Evolutionary conservation across 306 rosid species (phyloP), one percentile per base, ranked within the genome.

Genomic region (Cicer judaicum): DNA sequence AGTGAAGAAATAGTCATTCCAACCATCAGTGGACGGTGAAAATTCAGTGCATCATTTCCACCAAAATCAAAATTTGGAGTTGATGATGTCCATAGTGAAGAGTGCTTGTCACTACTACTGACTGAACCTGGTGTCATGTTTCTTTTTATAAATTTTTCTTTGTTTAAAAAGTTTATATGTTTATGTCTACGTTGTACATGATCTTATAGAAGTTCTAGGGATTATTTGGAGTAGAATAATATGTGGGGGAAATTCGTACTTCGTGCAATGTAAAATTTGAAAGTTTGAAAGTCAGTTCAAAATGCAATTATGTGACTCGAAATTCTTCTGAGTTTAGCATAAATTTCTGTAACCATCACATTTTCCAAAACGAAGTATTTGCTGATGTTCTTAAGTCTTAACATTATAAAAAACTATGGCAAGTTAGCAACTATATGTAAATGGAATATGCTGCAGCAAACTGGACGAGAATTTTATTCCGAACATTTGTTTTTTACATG

Each of bases 81-180:
- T 54, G 42, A 76, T 70, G 79, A n/a, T n/a, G n/a, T 24, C 29
- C 29, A 24, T 24, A 24, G 12, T 72, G 82, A 72, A 14, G 39
- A 46, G 10, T 80, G 61, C 18, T 80, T 14, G 50, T 71, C 15
- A 13, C 48, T 10, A 39, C 42, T 11, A 39, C 34, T 36, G 24
- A 43, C 72, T 67, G 72, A 65, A 70, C 53, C 18, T 41, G 49
- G 71, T 46, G 54, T 8, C 6, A 19, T 13, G 57, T 29, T 52
- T 40, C 39, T 10, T 11, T 75, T 10, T 41, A 7, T 41, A 68
- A 74, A 60, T 14, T 21, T 14, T 64, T 56, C 10, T 13, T 14
- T 39, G 64, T 46, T 60, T 18, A 42, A 12, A 29, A 46, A 10
- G 49, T 29, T 75, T 64, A 10, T 13, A 12, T 70, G 59, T 41